Evolutionary conservation across 2,329 filamentous ascomycete species (phyloP).

Genomic region (Monosporascus sp.): DNA sequence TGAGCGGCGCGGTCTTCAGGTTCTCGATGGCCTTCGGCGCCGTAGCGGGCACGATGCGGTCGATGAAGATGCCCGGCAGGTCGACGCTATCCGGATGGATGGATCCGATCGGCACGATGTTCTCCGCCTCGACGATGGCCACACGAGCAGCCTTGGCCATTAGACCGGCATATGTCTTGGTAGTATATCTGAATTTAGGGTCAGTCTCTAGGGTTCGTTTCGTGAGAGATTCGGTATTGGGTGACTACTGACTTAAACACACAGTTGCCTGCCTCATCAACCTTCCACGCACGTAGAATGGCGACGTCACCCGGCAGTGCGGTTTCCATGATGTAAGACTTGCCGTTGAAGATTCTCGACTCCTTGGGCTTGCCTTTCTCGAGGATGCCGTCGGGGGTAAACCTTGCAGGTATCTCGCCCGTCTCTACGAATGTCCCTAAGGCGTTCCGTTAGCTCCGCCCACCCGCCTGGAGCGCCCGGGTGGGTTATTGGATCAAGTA

Average conservation of each 20-base stretch:
- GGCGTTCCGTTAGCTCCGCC: slow-evolving; percentile 7
- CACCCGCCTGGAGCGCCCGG: neutral
- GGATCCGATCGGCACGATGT: slow-evolving; percentile 71
- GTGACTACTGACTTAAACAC: slow-evolving; percentile 58
- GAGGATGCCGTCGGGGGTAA: slow-evolving; percentile 55
- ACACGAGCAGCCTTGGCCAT: slow-evolving; percentile 78
- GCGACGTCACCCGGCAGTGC: slow-evolving; percentile 72
- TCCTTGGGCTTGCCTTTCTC: slow-evolving; percentile 64
- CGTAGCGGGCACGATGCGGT: slow-evolving; percentile 72
- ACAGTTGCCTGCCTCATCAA: slow-evolving; percentile 72
- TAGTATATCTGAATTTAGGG: slow-evolving; percentile 52
- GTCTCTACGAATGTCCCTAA: slow-evolving; percentile 61
- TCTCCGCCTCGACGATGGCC: slow-evolving; percentile 80
- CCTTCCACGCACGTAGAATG: slow-evolving; percentile 72
- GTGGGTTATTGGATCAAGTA: neutral
- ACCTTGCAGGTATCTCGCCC: slow-evolving; percentile 61
- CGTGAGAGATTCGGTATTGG: neutral
- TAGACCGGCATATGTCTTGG: slow-evolving; percentile 67
- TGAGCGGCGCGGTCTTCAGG: slow-evolving; percentile 49
- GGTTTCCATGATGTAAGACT: slow-evolving; percentile 72
- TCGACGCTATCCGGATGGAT: slow-evolving; percentile 72
- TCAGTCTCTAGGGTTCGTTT: neutral
- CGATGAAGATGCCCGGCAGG: slow-evolving; percentile 77
- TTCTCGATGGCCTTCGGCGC: slow-evolving; percentile 69
- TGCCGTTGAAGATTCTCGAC: slow-evolving; percentile 67